Evolutionary conservation across 2,329 filamentous ascomycete genomes (phyloP), one percentile per base, ranked within the genome.

Genomic region (Exophiala sideris): DNA sequence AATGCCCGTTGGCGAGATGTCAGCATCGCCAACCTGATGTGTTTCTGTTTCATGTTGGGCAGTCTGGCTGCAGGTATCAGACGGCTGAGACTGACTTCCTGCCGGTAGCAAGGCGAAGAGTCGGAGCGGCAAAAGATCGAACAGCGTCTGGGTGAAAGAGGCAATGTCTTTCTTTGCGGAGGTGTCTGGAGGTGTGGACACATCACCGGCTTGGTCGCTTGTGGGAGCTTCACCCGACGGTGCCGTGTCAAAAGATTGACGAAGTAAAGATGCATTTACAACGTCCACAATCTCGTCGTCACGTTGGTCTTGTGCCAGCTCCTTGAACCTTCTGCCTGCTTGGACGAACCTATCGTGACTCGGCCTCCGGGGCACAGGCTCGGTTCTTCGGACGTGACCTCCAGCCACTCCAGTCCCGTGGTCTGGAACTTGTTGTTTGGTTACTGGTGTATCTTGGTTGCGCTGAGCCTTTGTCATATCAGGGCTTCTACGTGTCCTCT

Each of bases 71-170:
- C 5, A 5, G 35, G 14, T 12, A 12, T 61, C 50, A 12, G 62
- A 66, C 2, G 63, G 59, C 33, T 64, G 59, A n/a, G 66, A 21
- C 73, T 35, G n/a, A 33, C n/a, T 34, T 14, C n/a, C 38, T 3
- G 39, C 62, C n/a, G 74, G 73, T 46, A 76, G 63, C 74, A 74
- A 76, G 59, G 75, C 72, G 7, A 76, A 67, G 69, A 76, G 72
- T 40, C 73, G 66, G 34, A 77, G 56, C 2, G 73, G 70, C 7
- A 75, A 54, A 0, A 76, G 74, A 60, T 78, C 74, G 50, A 79
- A 81, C 1, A 83, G 66, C 55, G 78, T 79, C 60, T 86, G 84
- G 2, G 80, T 79, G 52, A 86, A 82, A 2, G 83, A 85, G 62
- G 82, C 82, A 1, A 76, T 75, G 61, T 86, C 83, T 61, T 79